phyloP scores from a whole-genome alignment of 345 rosid genomes.

The Gossypioides kirkii region DNA sequence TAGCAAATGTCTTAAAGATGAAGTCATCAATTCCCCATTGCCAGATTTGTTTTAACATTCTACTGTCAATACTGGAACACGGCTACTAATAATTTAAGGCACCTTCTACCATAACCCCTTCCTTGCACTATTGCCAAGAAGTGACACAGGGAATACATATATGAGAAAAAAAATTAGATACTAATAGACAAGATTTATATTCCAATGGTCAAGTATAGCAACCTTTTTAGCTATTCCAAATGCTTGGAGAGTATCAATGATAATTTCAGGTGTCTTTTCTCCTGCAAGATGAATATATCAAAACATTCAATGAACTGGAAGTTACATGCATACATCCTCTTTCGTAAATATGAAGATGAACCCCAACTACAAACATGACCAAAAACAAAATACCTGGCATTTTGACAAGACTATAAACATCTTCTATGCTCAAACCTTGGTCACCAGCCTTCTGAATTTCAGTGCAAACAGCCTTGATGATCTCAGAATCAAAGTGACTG shows the following conservation, averaged over 20 bases:
- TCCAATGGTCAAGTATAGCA: constrained; percentile 23
- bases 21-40: background rate
- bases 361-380: background rate
- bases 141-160: background rate
- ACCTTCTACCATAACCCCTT: background rate
- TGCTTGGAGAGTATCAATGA: constrained; percentile 68
- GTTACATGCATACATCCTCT: background rate
- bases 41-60: background rate
- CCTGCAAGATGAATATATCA: constrained; percentile 39
- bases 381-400: constrained; percentile 31
- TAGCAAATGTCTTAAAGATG: background rate
- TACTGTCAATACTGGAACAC: background rate
- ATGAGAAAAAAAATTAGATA: background rate
- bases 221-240: constrained; percentile 86
- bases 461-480: constrained; percentile 46
- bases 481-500: constrained; percentile 37
- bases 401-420: constrained; percentile 43
- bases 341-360: constrained; percentile 2
- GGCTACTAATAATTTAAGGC: background rate
- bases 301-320: constrained; percentile 22
- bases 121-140: constrained; percentile 1
- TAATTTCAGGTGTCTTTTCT: constrained; percentile 31
- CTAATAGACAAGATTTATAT: background rate
- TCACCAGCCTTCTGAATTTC: constrained; percentile 89
- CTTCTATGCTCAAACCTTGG: constrained; percentile 75